Evolutionary conservation across 768 basidiomycete genomes (phyloP).

Genomic region (Paxillus involutus): DNA sequence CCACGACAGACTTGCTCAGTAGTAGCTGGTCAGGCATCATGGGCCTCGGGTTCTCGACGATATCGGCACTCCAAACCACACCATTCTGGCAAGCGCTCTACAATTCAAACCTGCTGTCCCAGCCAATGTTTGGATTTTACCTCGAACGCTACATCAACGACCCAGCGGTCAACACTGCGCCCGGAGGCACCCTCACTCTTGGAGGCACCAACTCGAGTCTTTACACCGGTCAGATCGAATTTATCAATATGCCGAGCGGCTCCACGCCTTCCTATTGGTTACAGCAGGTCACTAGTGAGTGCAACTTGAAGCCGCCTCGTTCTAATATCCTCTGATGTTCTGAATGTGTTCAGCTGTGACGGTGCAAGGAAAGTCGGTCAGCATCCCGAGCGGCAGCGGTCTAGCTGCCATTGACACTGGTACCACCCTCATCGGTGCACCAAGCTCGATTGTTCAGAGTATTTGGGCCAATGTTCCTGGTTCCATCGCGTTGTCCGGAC

Average conservation of each 20-base stretch:
- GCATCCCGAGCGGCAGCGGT: constrained; percentile 39
- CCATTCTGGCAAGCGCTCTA: constrained; percentile 71
- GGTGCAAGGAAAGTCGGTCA: constrained; percentile 52
- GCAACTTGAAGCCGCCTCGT: not conserved
- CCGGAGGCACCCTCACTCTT: constrained; percentile 72
- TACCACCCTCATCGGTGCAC: constrained; percentile 91
- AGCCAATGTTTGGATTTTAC: constrained; percentile 64
- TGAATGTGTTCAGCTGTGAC: constrained; percentile 46
- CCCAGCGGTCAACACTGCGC: constrained; percentile 31
- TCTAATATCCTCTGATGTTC: not conserved
- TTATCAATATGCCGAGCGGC: constrained; percentile 45
- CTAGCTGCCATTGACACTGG: constrained; percentile 91
- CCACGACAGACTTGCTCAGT: constrained; percentile 47
- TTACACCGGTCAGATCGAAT: constrained; percentile 71
- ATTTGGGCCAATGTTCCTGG: constrained; percentile 71
- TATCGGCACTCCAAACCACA: constrained; percentile 52
- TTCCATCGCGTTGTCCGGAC: constrained; percentile 41
- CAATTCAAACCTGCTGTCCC: constrained; percentile 38
- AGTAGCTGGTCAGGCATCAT: constrained; percentile 66
- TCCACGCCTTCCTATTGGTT: constrained; percentile 56
- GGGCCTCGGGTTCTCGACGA: constrained; percentile 66
- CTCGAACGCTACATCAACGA: constrained; percentile 51
- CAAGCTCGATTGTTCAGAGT: constrained; percentile 53
- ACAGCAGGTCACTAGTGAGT: constrained; percentile 52
- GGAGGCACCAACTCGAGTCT: constrained; percentile 63